phyloP scores from a whole-genome alignment of 768 basidiomycete species.

The Candolleomyces eurysporus region DNA sequence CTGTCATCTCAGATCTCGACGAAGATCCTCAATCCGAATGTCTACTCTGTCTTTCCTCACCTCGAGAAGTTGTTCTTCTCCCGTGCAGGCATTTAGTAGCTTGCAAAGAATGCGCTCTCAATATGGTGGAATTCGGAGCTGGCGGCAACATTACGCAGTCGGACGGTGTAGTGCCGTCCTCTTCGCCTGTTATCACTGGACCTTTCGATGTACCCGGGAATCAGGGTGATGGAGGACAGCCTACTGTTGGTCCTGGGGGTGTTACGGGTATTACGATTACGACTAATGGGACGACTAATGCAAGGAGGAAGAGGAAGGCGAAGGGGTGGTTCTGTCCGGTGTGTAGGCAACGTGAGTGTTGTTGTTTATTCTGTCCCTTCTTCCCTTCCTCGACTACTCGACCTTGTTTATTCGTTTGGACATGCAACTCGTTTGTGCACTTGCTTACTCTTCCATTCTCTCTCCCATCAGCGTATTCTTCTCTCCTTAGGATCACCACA shows the following conservation, averaged over 20 bases:
- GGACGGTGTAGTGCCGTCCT: constrained; percentile 30
- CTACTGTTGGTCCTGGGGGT: constrained; percentile 24
- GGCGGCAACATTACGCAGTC: constrained; percentile 79
- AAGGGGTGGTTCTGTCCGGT: constrained; percentile 99
- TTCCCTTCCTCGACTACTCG: background rate
- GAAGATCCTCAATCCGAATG: constrained; percentile 80
- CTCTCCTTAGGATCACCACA: constrained; percentile 79
- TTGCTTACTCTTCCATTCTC: no score
- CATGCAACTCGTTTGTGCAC: no score
- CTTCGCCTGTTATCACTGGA: constrained; percentile 24
- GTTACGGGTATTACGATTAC: constrained; percentile 21
- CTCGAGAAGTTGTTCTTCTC: constrained; percentile 88
- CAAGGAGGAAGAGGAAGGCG: constrained; percentile 83
- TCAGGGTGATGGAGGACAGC: constrained; percentile 23
- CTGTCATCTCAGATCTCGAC: constrained; percentile 41
- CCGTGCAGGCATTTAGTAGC: constrained; percentile 94
- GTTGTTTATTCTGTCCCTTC: constrained; percentile 2
- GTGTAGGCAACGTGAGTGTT: constrained; percentile 82
- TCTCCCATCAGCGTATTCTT: constrained; percentile 70
- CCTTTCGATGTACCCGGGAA: constrained; percentile 37
- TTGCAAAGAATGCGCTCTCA: constrained; percentile 91
- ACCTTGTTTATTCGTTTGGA: no score
- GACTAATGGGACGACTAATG: constrained; percentile 27
- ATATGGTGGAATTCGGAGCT: constrained; percentile 97
- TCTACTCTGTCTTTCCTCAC: constrained; percentile 84